Base-by-base conservation (phyloP, 495 filamentous ascomycete species). In the Penicillium manginii region DNA sequence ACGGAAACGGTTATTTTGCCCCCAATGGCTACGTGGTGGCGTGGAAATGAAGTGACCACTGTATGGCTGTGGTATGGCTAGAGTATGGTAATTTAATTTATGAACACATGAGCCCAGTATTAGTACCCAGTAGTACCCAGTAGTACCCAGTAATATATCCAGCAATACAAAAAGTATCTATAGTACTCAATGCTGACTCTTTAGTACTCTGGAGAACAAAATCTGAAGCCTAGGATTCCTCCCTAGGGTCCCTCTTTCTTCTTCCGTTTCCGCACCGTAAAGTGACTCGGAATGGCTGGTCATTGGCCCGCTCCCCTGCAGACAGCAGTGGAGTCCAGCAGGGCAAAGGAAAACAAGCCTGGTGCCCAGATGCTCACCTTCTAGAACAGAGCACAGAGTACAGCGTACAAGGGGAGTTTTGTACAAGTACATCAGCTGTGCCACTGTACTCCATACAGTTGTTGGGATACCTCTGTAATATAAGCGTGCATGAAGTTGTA, bases 1-100 rank as follows among this genome's bases (percentile, higher is more conserved):
- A 45, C 55, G 45, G 47, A 63, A 51, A 71, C 68, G 57, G 68
- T 67, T 60, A 59, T 61, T 65, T 58, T 63, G 37, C 29, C 42
- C 29, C 4, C 51, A 37, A 45, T 45, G 42, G 26, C 45, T 51
- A 42, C 18, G 7, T 15, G 15, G 31, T 50, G 32, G 33, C 26
- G 40, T 14, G 8, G n/a, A 43, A 22, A 50, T 21, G 8, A 37
- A 50, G 40, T 50, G 11, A 22, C 39, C 7, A 39, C 45, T 23
- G 33, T 51, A 46, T 29, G 26, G 26, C 6, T 1, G 3, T 2
- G 4, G 43, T 55, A 42, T 50, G 11, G 23, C 39, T 2, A 39
- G 23, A 17, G 33, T 51, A 46, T 2, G 18, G 40, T 33, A 39
- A 39, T 39, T 37, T 37, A 37, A 14, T 37, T 37, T 14, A 37